phyloP scores from a whole-genome alignment of 495 filamentous ascomycete genomes.

The Penicillium cataractarum region DNA sequence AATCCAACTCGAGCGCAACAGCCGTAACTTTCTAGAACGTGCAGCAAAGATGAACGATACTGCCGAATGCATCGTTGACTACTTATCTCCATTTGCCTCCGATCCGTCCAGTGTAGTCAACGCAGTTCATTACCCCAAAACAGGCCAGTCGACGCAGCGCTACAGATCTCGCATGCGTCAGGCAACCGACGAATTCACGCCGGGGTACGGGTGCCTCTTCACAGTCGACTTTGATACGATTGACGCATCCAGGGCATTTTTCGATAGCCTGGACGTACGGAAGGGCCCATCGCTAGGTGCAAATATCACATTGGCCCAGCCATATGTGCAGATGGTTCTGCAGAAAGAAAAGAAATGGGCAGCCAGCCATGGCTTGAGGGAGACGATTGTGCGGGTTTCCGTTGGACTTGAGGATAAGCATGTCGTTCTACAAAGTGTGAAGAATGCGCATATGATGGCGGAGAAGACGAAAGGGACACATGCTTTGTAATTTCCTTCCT shows the following conservation, averaged over 20 bases:
- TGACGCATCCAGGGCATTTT: constrained; percentile 21
- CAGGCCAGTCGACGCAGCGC: constrained; percentile 27
- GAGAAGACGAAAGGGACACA: constrained; percentile 7
- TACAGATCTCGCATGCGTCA: constrained; percentile 41
- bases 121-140: constrained; percentile 41
- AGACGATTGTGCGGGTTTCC: constrained; percentile 28
- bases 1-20: constrained; percentile 27
- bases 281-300: constrained; percentile 29
- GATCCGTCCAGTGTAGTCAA: constrained; percentile 25
- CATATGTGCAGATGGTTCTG: constrained; percentile 26
- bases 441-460: constrained; percentile 5
- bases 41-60: constrained; percentile 18
- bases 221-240: constrained; percentile 42
- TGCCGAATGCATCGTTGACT: constrained; percentile 34
- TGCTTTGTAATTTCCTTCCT: not conserved
- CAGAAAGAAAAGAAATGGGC: constrained; percentile 28
- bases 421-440: not conserved
- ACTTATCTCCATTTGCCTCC: constrained; percentile 28
- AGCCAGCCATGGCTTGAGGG: constrained; percentile 19
- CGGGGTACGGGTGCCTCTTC: constrained; percentile 42
- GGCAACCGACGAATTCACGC: constrained; percentile 21
- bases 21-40: constrained; percentile 24
- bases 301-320: constrained; percentile 26
- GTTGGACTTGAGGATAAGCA: constrained; percentile 25
- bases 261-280: constrained; percentile 21